A percentile compares a stretch with the other conserved stretches of the same genome.
Evolutionary conservation across 2,329 filamentous ascomycete genomes (phyloP).

Genomic region (Cytospora chrysosperma): DNA sequence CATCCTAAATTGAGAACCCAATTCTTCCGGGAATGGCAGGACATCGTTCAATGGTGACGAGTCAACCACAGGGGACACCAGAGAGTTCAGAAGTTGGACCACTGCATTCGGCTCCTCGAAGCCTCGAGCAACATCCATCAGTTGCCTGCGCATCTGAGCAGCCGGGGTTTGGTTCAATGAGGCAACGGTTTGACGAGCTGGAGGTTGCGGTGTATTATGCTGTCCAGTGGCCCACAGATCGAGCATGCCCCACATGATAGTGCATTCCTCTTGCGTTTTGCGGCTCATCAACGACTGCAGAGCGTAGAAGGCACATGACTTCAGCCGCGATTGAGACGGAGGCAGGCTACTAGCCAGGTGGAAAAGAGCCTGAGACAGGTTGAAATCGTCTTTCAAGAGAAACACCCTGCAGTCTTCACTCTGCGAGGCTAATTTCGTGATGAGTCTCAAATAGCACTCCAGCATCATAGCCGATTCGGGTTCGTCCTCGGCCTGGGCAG

Average conservation of each 20-base stretch:
- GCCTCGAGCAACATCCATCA: conserved; percentile 71
- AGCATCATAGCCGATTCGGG: conserved; percentile 96
- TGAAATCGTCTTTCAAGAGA: conserved; percentile 62
- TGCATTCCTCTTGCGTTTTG: conserved; percentile 66
- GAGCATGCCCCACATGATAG: conserved; percentile 75
- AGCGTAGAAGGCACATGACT: conserved; percentile 80
- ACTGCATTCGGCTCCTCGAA: conserved; percentile 88
- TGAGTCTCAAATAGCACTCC: conserved; percentile 86
- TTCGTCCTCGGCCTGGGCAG: conserved; percentile 73
- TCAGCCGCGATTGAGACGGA: conserved; percentile 55
- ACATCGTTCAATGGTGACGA: conserved; percentile 66
- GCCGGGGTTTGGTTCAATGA: conserved; percentile 32
- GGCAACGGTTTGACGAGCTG: conserved; percentile 19
- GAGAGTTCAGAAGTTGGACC: conserved; percentile 69
- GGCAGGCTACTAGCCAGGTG: conserved; percentile 73
- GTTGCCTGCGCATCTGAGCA: conserved; percentile 59
- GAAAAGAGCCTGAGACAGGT: conserved; percentile 72
- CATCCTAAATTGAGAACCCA: conserved; percentile 72
- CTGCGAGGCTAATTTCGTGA: conserved; percentile 76
- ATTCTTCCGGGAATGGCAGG: conserved; percentile 81
- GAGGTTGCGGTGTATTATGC: conserved; percentile 40
- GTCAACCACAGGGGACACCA: conserved; percentile 66
- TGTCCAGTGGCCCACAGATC: conserved; percentile 74
- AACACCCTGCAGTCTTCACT: conserved; percentile 72
- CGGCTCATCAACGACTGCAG: conserved; percentile 73